Evolutionary conservation across 345 rosid genomes (phyloP).

Genomic region (Stellera chamaejasme): DNA sequence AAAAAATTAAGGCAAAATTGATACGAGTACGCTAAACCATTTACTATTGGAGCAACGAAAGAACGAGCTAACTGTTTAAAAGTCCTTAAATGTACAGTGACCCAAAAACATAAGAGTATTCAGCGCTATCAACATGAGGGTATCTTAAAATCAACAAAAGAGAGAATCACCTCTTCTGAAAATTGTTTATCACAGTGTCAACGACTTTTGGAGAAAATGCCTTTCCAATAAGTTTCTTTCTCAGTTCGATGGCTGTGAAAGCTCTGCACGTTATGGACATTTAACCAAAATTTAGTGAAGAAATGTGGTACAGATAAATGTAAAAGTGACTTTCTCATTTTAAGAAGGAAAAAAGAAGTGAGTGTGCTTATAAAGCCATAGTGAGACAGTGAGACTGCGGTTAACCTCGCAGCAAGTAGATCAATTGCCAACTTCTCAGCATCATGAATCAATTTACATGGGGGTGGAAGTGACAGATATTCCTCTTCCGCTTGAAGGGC

Average conservation of each 20-base stretch:
- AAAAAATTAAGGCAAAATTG: too few species aligned
- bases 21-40: too few species aligned
- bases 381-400: conserved; percentile 5
- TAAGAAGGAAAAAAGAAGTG: conserved; percentile 1
- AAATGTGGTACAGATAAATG: background rate
- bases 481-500: conserved; percentile 3
- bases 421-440: conserved; percentile 53
- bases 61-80: conserved; percentile 1
- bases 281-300: background rate
- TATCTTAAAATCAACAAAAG: too few species aligned
- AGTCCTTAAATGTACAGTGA: conserved; percentile 1
- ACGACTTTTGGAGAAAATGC: conserved; percentile 36
- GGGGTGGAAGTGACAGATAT: too few species aligned
- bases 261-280: conserved; percentile 33
- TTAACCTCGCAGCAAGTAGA: conserved; percentile 57
- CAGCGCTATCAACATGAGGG: too few species aligned
- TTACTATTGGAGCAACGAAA: background rate
- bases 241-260: conserved; percentile 56
- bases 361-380: conserved; percentile 5
- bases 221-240: conserved; percentile 66
- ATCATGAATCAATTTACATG: conserved; percentile 31
- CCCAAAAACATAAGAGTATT: background rate
- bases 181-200: conserved; percentile 43
- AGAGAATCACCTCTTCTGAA: conserved; percentile 41
- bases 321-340: background rate